Conservation (phyloP, 2,329 filamentous ascomycete genomes). For the Nemania diffusa region DNA sequence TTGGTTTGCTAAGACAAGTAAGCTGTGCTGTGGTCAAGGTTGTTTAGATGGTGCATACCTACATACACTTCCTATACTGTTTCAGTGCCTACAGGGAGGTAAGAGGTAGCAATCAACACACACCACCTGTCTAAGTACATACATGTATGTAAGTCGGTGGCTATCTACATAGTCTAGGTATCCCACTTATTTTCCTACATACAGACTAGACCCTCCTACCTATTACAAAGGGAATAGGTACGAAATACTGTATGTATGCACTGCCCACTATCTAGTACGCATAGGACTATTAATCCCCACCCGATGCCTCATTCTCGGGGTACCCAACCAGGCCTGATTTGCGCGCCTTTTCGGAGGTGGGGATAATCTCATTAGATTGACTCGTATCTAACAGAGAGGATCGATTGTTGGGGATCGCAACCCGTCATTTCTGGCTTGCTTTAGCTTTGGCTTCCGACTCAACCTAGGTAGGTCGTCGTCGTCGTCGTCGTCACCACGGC, state of each 20-base stretch:
- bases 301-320: constrained; percentile 9
- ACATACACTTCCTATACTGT: neutral
- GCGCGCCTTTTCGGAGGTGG: constrained; percentile 22
- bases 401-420: constrained; percentile 25
- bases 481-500: constrained; percentile 23
- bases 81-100: too few species aligned
- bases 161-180: too few species aligned
- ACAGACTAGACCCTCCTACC: too few species aligned
- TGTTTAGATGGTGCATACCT: constrained; percentile 20
- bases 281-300: constrained; percentile 15
- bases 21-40: neutral
- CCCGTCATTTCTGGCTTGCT: constrained; percentile 11
- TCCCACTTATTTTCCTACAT: too few species aligned
- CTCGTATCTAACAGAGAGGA: constrained; percentile 1
- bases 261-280: neutral
- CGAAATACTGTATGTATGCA: neutral
- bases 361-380: constrained; percentile 25
- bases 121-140: too few species aligned
- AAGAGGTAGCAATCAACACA: neutral
- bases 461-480: constrained; percentile 15
- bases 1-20: constrained; percentile 9
- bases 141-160: too few species aligned
- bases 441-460: constrained; percentile 8
- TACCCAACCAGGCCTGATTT: neutral
- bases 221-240: too few species aligned